Base-by-base conservation (phyloP, 1,284 basidiomycete genomes). In the Bondarzewia mesenterica region DNA sequence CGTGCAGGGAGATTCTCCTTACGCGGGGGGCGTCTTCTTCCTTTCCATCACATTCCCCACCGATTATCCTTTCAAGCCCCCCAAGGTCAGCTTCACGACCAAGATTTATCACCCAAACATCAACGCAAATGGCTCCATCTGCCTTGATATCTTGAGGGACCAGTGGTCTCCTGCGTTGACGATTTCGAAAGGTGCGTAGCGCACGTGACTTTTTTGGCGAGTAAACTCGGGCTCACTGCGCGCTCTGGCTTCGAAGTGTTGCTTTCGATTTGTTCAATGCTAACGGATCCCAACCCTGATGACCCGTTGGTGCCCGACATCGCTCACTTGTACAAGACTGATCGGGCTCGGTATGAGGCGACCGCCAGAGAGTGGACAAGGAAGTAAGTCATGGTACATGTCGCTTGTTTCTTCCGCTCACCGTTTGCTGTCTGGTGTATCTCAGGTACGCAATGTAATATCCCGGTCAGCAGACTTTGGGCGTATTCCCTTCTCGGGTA, bases 51-150 rank as follows among this genome's bases (percentile, higher is more conserved):
- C 79, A 44, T 94, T 95, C 81, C 89, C 89, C 43, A 85, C 85
- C 70, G 93, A 97, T 70, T 97, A 97, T 75, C 93, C 93, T 38
- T 96, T 97, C 85, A 95, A 95, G 77, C 95, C 96, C 37, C 96
- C 96, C 68, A 98, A 98, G 81, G 93, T 99, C 69, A 89, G 88
- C 72, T 99, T 99, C 74, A 93, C 91, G 60, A 99, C 95, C 64
- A 97, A 95, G 85, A 90, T 90, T 59, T 93, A 93, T 68, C 93
- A 95, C 69, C 90, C 91, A 44, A 95, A 95, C 76, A 94, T 96
- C 89, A 96, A 96, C 67, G 87, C 89, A 57, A 94, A 96, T 62
- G 96, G 96, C 44, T 94, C 92, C 58, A 99, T 99, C 71, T 99
- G 96, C 70, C 76, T 99, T 60, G 96, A 97, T 69, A 97, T 97